A percentile compares a stretch with the other conserved stretches of the same genome.
Evolutionary conservation across 805 yeast genomes (phyloP).

Genomic region (Schwanniomyces occidentalis): DNA sequence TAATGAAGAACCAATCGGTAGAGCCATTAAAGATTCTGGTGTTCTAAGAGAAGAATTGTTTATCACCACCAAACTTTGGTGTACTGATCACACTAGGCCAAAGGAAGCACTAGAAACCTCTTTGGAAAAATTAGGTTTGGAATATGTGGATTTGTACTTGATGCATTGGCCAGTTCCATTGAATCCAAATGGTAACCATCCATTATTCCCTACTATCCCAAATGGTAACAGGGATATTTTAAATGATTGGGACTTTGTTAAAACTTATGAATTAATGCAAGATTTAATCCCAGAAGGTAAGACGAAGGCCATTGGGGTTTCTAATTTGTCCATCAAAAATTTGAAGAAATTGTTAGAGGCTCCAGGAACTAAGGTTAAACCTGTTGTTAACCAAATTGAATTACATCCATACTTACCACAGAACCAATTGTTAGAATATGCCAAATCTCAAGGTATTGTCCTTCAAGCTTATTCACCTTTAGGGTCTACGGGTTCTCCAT

Average conservation of each 20-base stretch:
- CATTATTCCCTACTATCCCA: conserved; percentile 31
- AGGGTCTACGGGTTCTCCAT: conserved; percentile 47
- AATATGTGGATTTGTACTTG: conserved; percentile 75
- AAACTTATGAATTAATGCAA: conserved; percentile 62
- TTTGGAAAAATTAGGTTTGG: conserved; percentile 62
- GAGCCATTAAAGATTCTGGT: conserved; percentile 53
- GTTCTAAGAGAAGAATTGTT: conserved; percentile 64
- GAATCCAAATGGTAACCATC: conserved; percentile 38
- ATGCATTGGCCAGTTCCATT: conserved; percentile 75
- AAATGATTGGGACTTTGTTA: conserved; percentile 41
- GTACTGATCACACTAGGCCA: conserved; percentile 48
- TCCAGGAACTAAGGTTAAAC: conserved; percentile 51
- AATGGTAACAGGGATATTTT: conserved; percentile 36
- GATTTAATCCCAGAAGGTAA: conserved; percentile 53
- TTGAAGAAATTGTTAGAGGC: conserved; percentile 46
- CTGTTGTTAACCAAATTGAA: conserved; percentile 77
- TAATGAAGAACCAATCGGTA: conserved; percentile 67
- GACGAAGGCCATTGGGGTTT: conserved; percentile 71
- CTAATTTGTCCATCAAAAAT: conserved; percentile 59
- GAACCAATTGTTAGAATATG: conserved; percentile 59
- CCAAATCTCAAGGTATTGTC: conserved; percentile 19
- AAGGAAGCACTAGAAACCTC: conserved; percentile 56
- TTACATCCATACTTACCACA: conserved; percentile 48
- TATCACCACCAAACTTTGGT: conserved; percentile 72
- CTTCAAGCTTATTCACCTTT: conserved; percentile 80